phyloP scores from a whole-genome alignment of 805 yeast genomes.

The Candida sithepensis region DNA sequence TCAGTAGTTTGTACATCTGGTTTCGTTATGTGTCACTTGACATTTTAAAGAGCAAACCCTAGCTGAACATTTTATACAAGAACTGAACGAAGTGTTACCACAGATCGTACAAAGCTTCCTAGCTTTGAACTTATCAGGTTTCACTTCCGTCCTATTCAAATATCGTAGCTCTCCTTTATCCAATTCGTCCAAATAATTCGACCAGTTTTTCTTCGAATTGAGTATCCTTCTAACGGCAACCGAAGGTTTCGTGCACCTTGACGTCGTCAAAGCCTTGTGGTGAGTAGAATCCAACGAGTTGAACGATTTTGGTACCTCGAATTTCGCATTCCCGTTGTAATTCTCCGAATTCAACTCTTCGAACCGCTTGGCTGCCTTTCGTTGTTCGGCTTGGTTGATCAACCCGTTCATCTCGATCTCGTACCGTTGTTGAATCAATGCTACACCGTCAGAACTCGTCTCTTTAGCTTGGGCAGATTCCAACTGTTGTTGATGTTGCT shows the following conservation, averaged over 20 bases:
- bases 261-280: background rate
- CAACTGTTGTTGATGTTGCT: slow-evolving; percentile 15
- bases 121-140: slow-evolving; percentile 30
- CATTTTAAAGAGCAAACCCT: slow-evolving; percentile 42
- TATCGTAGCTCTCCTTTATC: slow-evolving; percentile 33
- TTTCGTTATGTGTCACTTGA: slow-evolving; percentile 38
- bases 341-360: slow-evolving; percentile 41
- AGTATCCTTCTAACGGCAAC: slow-evolving; percentile 36
- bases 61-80: slow-evolving; percentile 39
- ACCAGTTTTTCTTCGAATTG: slow-evolving; percentile 37
- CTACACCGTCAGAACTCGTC: slow-evolving; percentile 23
- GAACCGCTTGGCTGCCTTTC: slow-evolving; percentile 36
- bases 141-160: slow-evolving; percentile 28
- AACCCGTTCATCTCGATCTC: slow-evolving; percentile 11
- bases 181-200: slow-evolving; percentile 40
- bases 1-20: slow-evolving; percentile 37
- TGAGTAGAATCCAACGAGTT: slow-evolving; percentile 2
- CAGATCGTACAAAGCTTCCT: slow-evolving; percentile 44
- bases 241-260: slow-evolving; percentile 24
- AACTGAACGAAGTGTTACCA: slow-evolving; percentile 39
- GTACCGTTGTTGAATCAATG: slow-evolving; percentile 22
- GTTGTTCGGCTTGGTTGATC: slow-evolving; percentile 28
- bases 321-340: slow-evolving; percentile 34
- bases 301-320: slow-evolving; percentile 36
- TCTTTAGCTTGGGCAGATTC: slow-evolving; percentile 27